A percentile compares a stretch with the other conserved stretches of the same genome.
Evolutionary conservation across 805 yeast genomes (phyloP).

Genomic region (Ogataea nonfermentans): DNA sequence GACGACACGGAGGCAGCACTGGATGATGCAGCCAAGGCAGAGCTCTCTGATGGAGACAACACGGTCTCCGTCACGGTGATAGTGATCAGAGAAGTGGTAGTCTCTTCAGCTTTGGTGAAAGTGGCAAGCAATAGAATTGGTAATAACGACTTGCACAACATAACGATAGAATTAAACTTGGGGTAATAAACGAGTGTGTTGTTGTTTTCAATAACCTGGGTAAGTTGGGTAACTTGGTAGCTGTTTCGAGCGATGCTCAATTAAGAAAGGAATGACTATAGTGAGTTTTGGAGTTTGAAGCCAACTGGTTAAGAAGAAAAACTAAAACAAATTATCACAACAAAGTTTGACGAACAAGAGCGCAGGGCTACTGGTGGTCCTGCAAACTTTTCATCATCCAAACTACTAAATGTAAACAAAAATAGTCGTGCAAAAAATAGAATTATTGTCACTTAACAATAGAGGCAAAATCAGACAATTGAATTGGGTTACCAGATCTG

Average conservation of each 20-base stretch:
- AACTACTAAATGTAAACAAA: slow-evolving; percentile 14
- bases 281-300: slow-evolving; percentile 25
- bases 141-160: slow-evolving; percentile 29
- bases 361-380: not conserved
- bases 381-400: slow-evolving; percentile 10
- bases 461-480: not conserved
- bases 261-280: slow-evolving; percentile 32
- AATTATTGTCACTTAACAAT: not conserved
- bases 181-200: not conserved
- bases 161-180: slow-evolving; percentile 2
- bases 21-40: slow-evolving; percentile 28
- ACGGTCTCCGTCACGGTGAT: slow-evolving; percentile 46
- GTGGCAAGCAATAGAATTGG: slow-evolving; percentile 27
- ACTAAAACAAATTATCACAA: not conserved
- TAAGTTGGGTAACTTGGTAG: slow-evolving; percentile 4
- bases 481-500: not conserved
- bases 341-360: not conserved
- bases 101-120: slow-evolving; percentile 31
- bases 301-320: slow-evolving; percentile 9
- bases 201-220: slow-evolving; percentile 1
- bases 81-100: slow-evolving; percentile 43
- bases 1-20: slow-evolving; percentile 24
- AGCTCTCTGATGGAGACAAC: slow-evolving; percentile 45
- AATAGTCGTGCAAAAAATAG: slow-evolving; percentile 5
- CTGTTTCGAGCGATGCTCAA: slow-evolving; percentile 8